Conservation (phyloP, 306 rosid species). For the Fragaria vesca region DNA sequence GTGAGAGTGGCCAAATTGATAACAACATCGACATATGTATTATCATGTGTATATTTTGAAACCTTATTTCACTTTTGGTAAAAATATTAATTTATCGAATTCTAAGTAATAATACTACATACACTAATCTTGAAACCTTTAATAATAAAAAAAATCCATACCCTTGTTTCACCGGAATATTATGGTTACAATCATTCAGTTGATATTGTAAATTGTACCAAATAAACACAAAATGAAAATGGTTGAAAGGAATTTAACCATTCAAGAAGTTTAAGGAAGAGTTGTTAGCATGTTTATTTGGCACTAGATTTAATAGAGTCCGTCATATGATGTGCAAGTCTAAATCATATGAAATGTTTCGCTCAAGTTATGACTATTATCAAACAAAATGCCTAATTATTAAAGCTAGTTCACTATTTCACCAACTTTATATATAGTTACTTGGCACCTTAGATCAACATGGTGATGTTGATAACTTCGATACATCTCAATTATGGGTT, state of each 20-base stretch:
- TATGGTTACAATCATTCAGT: neutral
- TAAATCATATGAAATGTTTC: neutral
- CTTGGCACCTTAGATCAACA: neutral
- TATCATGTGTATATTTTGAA: no score
- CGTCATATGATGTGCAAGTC: neutral
- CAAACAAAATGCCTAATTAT: neutral
- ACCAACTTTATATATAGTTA: slow-evolving; percentile 1
- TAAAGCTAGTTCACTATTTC: neutral
- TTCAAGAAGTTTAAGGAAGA: neutral
- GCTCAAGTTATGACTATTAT: neutral
- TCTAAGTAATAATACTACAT: no score
- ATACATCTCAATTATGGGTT: neutral
- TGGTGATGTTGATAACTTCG: neutral
- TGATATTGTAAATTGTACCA: neutral
- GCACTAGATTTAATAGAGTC: neutral
- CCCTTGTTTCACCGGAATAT: neutral
- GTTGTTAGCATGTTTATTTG: neutral
- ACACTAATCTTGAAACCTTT: no score
- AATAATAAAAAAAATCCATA: no score
- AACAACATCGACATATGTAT: no score
- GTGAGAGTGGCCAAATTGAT: no score
- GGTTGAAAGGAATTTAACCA: neutral
- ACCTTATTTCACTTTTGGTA: no score
- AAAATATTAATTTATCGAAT: no score
- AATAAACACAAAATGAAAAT: neutral